Percentiles rank a stretch among this genome's conserved stretches.
Conservation (phyloP, 2,329 filamentous ascomycete genomes). For the Talaromyces atroroseus region DNA sequence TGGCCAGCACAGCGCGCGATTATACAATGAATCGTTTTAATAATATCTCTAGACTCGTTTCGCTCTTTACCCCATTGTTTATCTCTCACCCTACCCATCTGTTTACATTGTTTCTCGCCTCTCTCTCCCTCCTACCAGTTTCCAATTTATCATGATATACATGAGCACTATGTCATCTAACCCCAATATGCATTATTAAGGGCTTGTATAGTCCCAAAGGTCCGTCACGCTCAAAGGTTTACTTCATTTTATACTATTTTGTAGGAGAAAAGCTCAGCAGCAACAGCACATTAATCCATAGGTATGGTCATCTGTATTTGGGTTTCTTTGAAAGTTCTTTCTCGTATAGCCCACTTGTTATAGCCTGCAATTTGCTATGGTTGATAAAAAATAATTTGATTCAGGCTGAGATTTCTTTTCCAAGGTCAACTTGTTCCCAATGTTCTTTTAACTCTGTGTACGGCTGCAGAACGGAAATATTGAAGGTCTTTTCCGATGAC, state of each 20-base stretch:
- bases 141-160: too few relatives aligned
- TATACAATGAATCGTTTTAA: too few relatives aligned
- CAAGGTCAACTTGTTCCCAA: too few relatives aligned
- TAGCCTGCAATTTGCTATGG: too few relatives aligned
- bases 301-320: not conserved
- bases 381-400: not conserved
- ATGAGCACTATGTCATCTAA: too few relatives aligned
- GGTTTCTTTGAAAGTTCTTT: not conserved
- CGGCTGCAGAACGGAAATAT: not conserved
- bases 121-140: too few relatives aligned
- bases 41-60: too few relatives aligned
- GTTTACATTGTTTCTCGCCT: too few relatives aligned
- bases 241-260: too few relatives aligned
- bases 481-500: not conserved
- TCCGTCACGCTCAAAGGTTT: not conserved
- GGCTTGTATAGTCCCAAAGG: not conserved
- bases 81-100: too few relatives aligned
- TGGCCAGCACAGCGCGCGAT: too few relatives aligned
- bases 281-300: not conserved
- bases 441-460: not conserved
- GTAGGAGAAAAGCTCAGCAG: not conserved
- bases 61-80: too few relatives aligned
- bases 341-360: not conserved
- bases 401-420: not conserved
- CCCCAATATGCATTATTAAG: not conserved